Conservation (phyloP, 116 monocot genomes). For the Zostera marina region DNA sequence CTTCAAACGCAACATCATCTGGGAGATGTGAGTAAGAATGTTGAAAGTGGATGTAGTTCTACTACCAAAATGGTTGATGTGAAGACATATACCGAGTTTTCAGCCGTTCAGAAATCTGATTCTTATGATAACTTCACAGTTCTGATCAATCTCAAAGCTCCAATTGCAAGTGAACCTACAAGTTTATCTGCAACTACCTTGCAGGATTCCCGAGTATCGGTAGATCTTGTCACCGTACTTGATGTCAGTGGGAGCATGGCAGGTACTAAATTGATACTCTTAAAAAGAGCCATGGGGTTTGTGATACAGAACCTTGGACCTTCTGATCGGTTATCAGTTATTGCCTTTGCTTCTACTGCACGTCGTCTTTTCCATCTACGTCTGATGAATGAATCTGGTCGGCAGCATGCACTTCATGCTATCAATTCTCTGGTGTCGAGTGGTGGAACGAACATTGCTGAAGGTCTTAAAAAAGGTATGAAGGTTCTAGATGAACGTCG, state of each 20-base stretch:
- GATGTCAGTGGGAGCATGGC: conserved; percentile 83
- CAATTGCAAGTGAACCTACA: conserved; percentile 7
- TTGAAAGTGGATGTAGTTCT: not conserved
- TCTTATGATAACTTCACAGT: conserved; percentile 34
- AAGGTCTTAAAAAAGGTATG: conserved; percentile 46
- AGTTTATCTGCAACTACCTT: not conserved
- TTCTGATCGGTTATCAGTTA: conserved; percentile 54
- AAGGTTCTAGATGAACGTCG: conserved; percentile 49
- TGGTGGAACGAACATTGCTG: conserved; percentile 76
- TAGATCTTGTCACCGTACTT: conserved; percentile 73
- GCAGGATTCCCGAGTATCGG: conserved; percentile 25
- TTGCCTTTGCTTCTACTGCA: conserved; percentile 69
- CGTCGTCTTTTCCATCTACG: conserved; percentile 48
- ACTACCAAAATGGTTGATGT: conserved; percentile 20
- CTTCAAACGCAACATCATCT: conserved; percentile 1
- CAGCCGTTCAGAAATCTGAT: conserved; percentile 21
- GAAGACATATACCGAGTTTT: conserved; percentile 46
- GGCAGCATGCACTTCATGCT: conserved; percentile 39
- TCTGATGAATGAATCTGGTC: conserved; percentile 40
- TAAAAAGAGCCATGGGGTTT: conserved; percentile 69
- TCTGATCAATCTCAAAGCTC: conserved; percentile 61
- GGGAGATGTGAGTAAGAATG: not conserved
- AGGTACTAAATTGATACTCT: conserved; percentile 57
- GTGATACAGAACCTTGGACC: conserved; percentile 70
- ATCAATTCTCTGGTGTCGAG: conserved; percentile 38